Evolutionary conservation across 2,329 filamentous ascomycete genomes (phyloP).

Genomic region (Fusarium sp.): DNA sequence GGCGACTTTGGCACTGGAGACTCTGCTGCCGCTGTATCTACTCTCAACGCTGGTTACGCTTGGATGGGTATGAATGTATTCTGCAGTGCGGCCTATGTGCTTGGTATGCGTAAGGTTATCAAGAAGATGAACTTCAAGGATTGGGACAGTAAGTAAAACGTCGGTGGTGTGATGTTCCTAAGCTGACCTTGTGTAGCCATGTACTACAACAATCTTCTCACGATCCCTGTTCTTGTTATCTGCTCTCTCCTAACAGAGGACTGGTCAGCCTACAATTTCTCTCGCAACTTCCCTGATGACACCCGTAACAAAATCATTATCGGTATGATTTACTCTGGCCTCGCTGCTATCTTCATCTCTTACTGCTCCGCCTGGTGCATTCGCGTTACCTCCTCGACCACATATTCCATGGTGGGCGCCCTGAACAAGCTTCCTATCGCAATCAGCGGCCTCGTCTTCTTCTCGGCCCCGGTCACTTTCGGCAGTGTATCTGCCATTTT

Average conservation of each 20-base stretch:
- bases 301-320: constrained; percentile 82
- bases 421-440: constrained; percentile 98
- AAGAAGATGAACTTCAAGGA: constrained; percentile 99
- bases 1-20: constrained; percentile 68
- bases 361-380: constrained; percentile 99
- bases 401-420: constrained; percentile 98
- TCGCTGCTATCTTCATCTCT: constrained; percentile 97
- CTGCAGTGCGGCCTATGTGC: constrained; percentile 88
- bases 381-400: constrained; percentile 95
- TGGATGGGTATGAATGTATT: constrained; percentile 99
- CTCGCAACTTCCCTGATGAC: constrained; percentile 87
- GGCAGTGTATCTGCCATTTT: constrained; percentile 92
- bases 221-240: constrained; percentile 88
- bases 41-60: constrained; percentile 91
- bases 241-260: constrained; percentile 88
- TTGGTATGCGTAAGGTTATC: constrained; percentile 97
- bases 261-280: constrained; percentile 88
- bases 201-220: constrained; percentile 99
- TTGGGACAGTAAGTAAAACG: constrained; percentile 85
- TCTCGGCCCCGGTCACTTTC: constrained; percentile 91
- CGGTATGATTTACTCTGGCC: constrained; percentile 93
- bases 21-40: constrained; percentile 81
- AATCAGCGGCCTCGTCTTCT: constrained; percentile 92
- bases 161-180: constrained; percentile 6
- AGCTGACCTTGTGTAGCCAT: constrained; percentile 75